These are phyloP conservation scores for Fragilaria crotonensis DNA, from an alignment of 108 stramenopile species.

Conservation along the genomic window DNA sequence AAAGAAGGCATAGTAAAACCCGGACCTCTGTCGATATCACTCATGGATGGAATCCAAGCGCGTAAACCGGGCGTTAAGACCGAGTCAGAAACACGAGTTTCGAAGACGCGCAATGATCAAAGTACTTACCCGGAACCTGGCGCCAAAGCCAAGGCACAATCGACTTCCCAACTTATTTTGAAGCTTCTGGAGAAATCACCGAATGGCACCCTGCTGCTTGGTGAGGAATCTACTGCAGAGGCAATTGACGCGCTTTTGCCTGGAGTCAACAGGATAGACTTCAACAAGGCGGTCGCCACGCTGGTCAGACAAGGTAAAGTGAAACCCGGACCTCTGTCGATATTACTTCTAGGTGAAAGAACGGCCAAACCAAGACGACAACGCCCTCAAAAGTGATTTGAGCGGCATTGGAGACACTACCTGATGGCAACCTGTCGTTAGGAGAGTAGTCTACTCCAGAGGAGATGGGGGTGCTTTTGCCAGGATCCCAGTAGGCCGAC, in stretches of 20 bases:
- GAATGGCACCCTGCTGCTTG: constrained; percentile 37
- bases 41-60: constrained; percentile 25
- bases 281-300: constrained; percentile 49
- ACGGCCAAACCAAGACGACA: too few relatives aligned
- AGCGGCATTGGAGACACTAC: too few relatives aligned
- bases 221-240: constrained; percentile 69
- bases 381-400: too few relatives aligned
- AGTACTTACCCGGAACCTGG: too few relatives aligned
- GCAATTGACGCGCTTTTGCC: constrained; percentile 66
- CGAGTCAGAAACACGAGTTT: too few relatives aligned
- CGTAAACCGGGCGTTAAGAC: too few relatives aligned
- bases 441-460: too few relatives aligned
- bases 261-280: constrained; percentile 37
- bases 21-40: constrained; percentile 36
- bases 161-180: constrained; percentile 44
- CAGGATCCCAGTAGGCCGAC: too few relatives aligned
- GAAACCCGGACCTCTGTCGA: constrained; percentile 41
- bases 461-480: too few relatives aligned
- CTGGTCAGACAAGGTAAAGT: constrained; percentile 59
- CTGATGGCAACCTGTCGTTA: too few relatives aligned
- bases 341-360: too few relatives aligned
- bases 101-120: too few relatives aligned
- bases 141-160: constrained; percentile 60
- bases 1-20: constrained; percentile 55
- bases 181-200: constrained; percentile 32